Base-by-base conservation (phyloP, 805 yeast species). In the Hanseniaspora valbyensis region DNA sequence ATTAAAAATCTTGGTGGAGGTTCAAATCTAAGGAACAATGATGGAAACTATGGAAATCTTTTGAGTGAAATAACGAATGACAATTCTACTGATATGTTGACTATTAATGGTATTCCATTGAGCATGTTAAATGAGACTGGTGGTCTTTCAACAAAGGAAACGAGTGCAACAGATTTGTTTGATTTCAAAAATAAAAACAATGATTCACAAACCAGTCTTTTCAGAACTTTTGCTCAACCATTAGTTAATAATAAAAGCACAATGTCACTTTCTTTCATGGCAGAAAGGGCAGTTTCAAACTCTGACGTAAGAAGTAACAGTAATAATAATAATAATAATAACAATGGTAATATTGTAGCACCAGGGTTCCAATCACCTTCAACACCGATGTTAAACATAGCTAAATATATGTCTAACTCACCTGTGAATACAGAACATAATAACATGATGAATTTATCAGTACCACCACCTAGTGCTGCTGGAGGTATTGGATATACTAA, bases 71-170 rank as follows among this genome's bases (percentile, higher is more conserved):
- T 25, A 12, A 39, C 8, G 13, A 10, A 6, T 21, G 29, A 25
- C 14, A 25, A 39, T 4, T 25, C 42, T 19, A 30, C 18, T 19
- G 51, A 51, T 16, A 22, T 81, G 13, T 67, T 74, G 42, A 80
- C 77, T 53, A 80, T 80, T 54, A 80, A 80, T 56, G 86, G 86
- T 54, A 80, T 80, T 45, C 85, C 86, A 2, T 64, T 80, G 19
- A 66, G 81, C 38, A 74, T 84, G 85, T 70, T 84, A 29, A 88
- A 81, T 50, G 86, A 88, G 9, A 84, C 90, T 0, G 95, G 95
- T 4, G 79, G 86, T 54, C 22, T 50, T n/a, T 50, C 44, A 2
- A 43, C 48, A 7, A 43, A 50, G 21, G 49, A 43, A 18, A 19
- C 26, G 1, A 42, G 44, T 13, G 16, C 44, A 4, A 29, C 21